A percentile compares a stretch with the other conserved stretches of the same genome.
Conservation (phyloP, 2,329 filamentous ascomycete species). For the Stylonectria norvegica region DNA sequence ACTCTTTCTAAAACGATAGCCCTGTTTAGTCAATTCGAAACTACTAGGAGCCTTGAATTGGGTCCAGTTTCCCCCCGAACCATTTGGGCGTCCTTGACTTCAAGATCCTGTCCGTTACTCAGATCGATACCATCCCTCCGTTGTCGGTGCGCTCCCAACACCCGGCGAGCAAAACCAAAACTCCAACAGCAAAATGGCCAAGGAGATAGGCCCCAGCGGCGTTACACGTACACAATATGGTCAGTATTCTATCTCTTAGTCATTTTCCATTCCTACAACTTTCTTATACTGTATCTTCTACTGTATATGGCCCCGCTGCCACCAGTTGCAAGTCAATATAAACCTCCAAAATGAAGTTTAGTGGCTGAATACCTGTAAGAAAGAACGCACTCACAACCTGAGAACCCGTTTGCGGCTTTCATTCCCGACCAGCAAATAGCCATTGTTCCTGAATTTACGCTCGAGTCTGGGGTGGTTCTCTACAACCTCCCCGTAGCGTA, state of each 20-base stretch:
- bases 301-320: background rate
- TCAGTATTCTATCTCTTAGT: conserved; percentile 22
- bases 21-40: conserved; percentile 12
- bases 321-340: conserved; percentile 1
- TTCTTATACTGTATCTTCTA: background rate
- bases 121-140: conserved; percentile 1
- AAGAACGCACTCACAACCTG: conserved; percentile 67
- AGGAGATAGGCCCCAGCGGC: conserved; percentile 18
- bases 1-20: conserved; percentile 17
- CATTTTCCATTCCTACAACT: background rate
- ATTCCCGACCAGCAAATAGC: conserved; percentile 88
- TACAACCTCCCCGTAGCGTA: conserved; percentile 71
- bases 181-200: conserved; percentile 23
- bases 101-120: background rate
- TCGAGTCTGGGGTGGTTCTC: conserved; percentile 86
- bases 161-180: background rate
- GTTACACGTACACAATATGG: conserved; percentile 26
- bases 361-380: conserved; percentile 64
- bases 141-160: conserved; percentile 2
- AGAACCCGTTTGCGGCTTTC: conserved; percentile 84
- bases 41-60: conserved; percentile 10
- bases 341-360: conserved; percentile 5
- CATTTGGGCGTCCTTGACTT: background rate
- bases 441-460: conserved; percentile 81
- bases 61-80: conserved; percentile 6